phyloP scores from a whole-genome alignment of 768 basidiomycete genomes.

The Coprinopsis marcescibilis region DNA sequence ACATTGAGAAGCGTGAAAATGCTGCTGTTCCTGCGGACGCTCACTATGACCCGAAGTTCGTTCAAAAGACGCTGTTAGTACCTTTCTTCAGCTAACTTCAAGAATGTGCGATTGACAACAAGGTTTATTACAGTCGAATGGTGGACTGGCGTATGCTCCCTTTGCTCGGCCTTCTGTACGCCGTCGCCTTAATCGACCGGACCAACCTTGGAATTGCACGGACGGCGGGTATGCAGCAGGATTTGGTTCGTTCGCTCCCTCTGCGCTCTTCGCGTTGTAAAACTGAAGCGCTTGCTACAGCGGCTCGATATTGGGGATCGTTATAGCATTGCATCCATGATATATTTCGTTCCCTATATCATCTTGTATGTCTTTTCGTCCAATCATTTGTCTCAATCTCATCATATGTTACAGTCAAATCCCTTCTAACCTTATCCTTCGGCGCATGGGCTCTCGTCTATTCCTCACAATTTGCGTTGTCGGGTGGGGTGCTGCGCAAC shows the following conservation, averaged over 20 bases:
- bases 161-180: slow-evolving; percentile 26
- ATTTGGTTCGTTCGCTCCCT: slow-evolving; percentile 21
- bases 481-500: slow-evolving; percentile 26
- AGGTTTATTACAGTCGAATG: slow-evolving; percentile 17
- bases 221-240: slow-evolving; percentile 32
- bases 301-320: slow-evolving; percentile 18
- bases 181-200: slow-evolving; percentile 32
- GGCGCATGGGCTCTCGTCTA: slow-evolving; percentile 22
- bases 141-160: slow-evolving; percentile 32
- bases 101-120: neutral
- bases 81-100: neutral
- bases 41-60: slow-evolving; percentile 14
- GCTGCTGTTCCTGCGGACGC: slow-evolving; percentile 11
- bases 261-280: neutral
- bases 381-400: neutral
- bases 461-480: slow-evolving; percentile 25
- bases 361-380: slow-evolving; percentile 15
- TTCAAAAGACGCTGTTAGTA: slow-evolving; percentile 18
- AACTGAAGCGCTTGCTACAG: slow-evolving; percentile 3
- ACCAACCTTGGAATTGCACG: slow-evolving; percentile 32
- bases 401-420: slow-evolving; percentile 21
- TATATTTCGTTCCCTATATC: slow-evolving; percentile 25
- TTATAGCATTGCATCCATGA: slow-evolving; percentile 20
- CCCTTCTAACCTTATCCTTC: slow-evolving; percentile 24
- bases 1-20: slow-evolving; percentile 14